Evolutionary conservation across 768 basidiomycete species (phyloP).

Genomic region (Butyriboletus loyo): DNA sequence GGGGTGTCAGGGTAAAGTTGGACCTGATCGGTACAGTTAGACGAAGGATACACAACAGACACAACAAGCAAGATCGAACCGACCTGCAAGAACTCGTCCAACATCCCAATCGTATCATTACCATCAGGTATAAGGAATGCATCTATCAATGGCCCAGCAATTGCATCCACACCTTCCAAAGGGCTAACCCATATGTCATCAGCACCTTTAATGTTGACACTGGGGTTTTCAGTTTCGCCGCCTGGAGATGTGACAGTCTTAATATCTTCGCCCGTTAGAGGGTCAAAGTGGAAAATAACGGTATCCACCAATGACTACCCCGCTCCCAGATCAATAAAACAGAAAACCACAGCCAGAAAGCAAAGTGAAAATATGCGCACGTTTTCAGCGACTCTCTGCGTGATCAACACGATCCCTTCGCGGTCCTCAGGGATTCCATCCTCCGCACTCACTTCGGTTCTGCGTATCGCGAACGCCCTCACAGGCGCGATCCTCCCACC

Average conservation of each 20-base stretch:
- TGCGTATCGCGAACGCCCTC: constrained; percentile 55
- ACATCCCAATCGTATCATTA: constrained; percentile 54
- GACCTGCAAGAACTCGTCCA: constrained; percentile 80
- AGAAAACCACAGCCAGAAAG: not conserved
- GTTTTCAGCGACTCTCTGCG: constrained; percentile 59
- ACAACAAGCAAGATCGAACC: constrained; percentile 7
- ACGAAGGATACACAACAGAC: not conserved
- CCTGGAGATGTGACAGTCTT: constrained; percentile 24
- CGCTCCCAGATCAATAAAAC: constrained; percentile 5
- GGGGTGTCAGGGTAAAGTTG: constrained; percentile 66
- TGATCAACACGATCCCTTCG: constrained; percentile 60
- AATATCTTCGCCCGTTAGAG: constrained; percentile 71
- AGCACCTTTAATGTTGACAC: not conserved
- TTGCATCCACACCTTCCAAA: constrained; percentile 58
- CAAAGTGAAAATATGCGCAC: constrained; percentile 37
- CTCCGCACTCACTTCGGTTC: constrained; percentile 23
- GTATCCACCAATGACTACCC: constrained; percentile 61
- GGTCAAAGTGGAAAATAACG: constrained; percentile 73
- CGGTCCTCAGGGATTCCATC: not conserved
- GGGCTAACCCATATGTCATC: constrained; percentile 29
- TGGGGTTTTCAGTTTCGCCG: not conserved
- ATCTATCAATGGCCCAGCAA: constrained; percentile 58
- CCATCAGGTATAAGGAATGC: constrained; percentile 49
- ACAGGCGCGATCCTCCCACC: constrained; percentile 57
- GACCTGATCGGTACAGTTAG: constrained; percentile 37